Conservation (phyloP, 129 eudicot species). For the Artemisia argyi region DNA sequence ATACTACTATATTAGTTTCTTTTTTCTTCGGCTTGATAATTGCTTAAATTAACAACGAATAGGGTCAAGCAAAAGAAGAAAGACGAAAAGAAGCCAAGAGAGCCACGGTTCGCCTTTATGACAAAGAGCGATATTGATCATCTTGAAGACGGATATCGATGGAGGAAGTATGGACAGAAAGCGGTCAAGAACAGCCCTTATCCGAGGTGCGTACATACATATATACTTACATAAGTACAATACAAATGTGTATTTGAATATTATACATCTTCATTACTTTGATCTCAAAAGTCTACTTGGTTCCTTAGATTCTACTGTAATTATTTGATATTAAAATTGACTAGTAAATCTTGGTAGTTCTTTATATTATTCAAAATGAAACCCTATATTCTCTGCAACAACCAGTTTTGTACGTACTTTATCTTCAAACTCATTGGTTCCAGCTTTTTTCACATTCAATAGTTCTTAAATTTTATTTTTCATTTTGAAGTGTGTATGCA, state of each 20-base stretch:
- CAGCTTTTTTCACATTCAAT: constrained; percentile 13
- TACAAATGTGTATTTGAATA: not conserved
- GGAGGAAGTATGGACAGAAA: constrained; percentile 97
- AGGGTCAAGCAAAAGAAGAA: constrained; percentile 60
- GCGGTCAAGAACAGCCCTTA: constrained; percentile 91
- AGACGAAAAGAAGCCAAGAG: constrained; percentile 68
- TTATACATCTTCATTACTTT: constrained; percentile 4
- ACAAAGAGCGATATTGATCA: constrained; percentile 95
- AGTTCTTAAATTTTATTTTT: not conserved
- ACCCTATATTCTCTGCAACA: constrained; percentile 33
- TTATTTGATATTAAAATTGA: constrained; percentile 19
- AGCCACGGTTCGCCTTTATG: constrained; percentile 81
- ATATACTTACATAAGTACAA: not conserved
- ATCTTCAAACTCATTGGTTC: constrained; percentile 23
- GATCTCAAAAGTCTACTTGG: constrained; percentile 34
- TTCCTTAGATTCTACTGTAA: constrained; percentile 29
- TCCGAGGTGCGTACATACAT: constrained; percentile 58
- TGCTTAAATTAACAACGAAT: not conserved
- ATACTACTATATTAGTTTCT: not conserved
- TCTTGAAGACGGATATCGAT: constrained; percentile 94
- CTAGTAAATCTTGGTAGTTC: constrained; percentile 18
- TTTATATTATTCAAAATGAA: constrained; percentile 20
- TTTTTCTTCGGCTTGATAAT: not conserved
- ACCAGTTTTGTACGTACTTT: constrained; percentile 26
- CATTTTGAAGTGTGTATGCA: not conserved